phyloP scores from a whole-genome alignment of 768 basidiomycete species.

The Grammothele lineata region DNA sequence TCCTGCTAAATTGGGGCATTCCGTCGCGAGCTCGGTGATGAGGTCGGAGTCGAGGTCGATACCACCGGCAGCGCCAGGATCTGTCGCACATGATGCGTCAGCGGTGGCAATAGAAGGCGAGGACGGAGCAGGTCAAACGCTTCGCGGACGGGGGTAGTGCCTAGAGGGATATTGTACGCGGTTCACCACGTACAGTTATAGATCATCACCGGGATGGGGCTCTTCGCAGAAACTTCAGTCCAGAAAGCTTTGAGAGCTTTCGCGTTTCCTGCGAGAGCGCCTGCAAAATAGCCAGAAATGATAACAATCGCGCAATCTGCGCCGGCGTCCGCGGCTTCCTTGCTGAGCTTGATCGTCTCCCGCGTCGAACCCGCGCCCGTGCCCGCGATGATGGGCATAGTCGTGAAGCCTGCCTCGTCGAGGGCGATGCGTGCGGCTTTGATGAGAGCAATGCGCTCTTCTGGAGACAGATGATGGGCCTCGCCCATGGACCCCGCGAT shows the following conservation, averaged over 20 bases:
- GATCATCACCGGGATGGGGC: constrained; percentile 82
- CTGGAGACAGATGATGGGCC: constrained; percentile 40
- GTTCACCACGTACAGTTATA: constrained; percentile 68
- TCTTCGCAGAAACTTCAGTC: constrained; percentile 70
- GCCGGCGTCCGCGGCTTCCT: constrained; percentile 77
- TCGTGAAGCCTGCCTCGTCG: constrained; percentile 54
- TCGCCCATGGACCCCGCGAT: constrained; percentile 43
- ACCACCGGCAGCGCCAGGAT: constrained; percentile 83
- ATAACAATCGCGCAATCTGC: constrained; percentile 88
- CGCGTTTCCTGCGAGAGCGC: constrained; percentile 56
- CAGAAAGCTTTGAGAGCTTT: constrained; percentile 77
- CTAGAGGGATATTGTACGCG: not conserved
- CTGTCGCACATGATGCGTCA: constrained; percentile 34
- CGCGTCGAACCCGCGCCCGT: constrained; percentile 82
- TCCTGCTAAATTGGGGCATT: constrained; percentile 75
- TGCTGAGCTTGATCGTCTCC: constrained; percentile 71
- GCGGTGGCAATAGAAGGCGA: not conserved
- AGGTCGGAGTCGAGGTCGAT: constrained; percentile 90
- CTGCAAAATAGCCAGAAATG: constrained; percentile 82
- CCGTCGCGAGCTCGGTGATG: constrained; percentile 72
- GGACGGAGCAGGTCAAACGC: no score
- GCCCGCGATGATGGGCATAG: constrained; percentile 73
- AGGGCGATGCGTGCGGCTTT: constrained; percentile 54
- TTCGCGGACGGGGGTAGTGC: no score
- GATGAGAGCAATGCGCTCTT: constrained; percentile 29